phyloP scores from a whole-genome alignment of 768 basidiomycete genomes.

The Obba rivulosa region DNA sequence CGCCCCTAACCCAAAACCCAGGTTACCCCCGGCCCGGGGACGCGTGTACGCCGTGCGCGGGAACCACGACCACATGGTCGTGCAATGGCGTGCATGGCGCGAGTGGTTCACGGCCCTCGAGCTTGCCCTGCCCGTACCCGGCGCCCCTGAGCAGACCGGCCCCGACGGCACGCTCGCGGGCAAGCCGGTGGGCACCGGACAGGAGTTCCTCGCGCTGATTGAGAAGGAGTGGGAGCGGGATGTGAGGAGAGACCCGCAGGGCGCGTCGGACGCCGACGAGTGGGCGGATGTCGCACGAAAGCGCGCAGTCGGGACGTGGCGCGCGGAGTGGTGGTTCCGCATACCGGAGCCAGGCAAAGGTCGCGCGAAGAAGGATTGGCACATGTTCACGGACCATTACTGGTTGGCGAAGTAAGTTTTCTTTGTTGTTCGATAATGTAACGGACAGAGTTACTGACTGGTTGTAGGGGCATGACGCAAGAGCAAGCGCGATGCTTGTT shows the following conservation, averaged over 20 bases:
- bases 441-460: neutral
- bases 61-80: constrained; percentile 88
- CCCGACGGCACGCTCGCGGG: constrained; percentile 5
- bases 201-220: constrained; percentile 51
- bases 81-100: constrained; percentile 88
- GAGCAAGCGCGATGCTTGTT: constrained; percentile 68
- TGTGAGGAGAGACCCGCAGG: constrained; percentile 24
- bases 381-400: constrained; percentile 74
- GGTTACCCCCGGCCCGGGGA: neutral
- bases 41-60: constrained; percentile 76
- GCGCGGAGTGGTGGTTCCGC: constrained; percentile 27
- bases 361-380: constrained; percentile 48
- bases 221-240: constrained; percentile 36
- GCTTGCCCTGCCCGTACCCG: constrained; percentile 11
- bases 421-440: constrained; percentile 3
- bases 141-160: neutral
- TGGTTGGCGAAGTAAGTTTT: constrained; percentile 52
- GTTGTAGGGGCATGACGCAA: constrained; percentile 45
- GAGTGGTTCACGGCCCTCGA: constrained; percentile 55
- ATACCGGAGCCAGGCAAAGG: constrained; percentile 23
- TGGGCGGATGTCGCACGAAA: constrained; percentile 35
- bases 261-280: constrained; percentile 29
- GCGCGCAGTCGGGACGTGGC: constrained; percentile 20
- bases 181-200: constrained; percentile 17
- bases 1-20: neutral